Evolutionary conservation across 2,329 filamentous ascomycete species (phyloP), one percentile per base, ranked within the genome.

Genomic region (Penicillium brasilianum): DNA sequence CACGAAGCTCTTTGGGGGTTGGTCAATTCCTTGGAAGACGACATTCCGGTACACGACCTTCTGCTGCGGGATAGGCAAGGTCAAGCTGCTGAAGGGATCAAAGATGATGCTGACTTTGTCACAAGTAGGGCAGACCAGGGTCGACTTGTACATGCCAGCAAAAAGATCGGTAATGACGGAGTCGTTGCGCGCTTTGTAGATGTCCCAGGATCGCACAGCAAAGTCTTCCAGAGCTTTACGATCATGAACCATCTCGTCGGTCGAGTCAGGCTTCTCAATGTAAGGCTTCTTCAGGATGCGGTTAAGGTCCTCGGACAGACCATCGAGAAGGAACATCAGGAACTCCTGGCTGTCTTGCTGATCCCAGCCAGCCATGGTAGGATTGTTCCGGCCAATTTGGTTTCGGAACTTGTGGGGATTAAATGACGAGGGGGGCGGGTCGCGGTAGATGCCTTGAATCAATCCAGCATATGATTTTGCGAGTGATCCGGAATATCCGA

Each of bases 281-380:
- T 98, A 97, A 0, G 95, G 95, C 80, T 99, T 99, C 80, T 96
- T 94, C 73, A 90, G 88, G 66, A 99, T 90, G 10, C 95, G 88
- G 74, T 96, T 99, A 44, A 99, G 81, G 74, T 99, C 95, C 77
- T 99, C 95, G 70, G 98, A 94, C 0, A 99, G 83, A 5, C 91
- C 94, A 76, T 99, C 95, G 8, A 99, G 88, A 13, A 99, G 84
- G 75, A 97, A 98, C 43, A 95, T 93, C 20, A 99, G 82, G 62
- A 99, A 98, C 72, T 99, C 95, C 71, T 99, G 95, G 0, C 95
- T 96, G 74, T 99, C 95, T 74, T 99, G 95, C 75, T 99, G 95
- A 3, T 91, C 92, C 78, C 95, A 98, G 3, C 94, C 94, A 2
- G 93, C 94, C 74, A 99, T 98, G 13, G 92, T 87, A 13, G 91